Conservation (phyloP, 208 protist species). For the Porcisia hertigi region DNA sequence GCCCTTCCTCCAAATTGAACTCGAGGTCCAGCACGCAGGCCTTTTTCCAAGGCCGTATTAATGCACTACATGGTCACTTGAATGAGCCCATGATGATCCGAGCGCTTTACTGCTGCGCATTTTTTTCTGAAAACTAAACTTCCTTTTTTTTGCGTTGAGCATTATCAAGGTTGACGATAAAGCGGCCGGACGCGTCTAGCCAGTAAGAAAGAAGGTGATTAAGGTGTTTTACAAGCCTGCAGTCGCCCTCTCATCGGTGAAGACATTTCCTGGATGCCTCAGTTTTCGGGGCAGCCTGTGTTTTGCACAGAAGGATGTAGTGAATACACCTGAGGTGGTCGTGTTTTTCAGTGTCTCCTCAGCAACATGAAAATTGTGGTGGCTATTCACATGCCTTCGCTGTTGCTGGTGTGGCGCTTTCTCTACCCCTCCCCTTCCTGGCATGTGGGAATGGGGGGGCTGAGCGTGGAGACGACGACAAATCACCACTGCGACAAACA, state of each 20-base stretch:
- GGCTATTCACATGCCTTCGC: conserved; percentile 11
- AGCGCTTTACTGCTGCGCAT: conserved; percentile 96
- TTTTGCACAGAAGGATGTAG: conserved; percentile 67
- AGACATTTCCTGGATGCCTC: conserved; percentile 96
- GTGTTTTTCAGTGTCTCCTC: conserved; percentile 97
- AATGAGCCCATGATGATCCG: conserved; percentile 91
- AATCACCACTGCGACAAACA: neutral
- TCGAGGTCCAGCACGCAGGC: conserved; percentile 98
- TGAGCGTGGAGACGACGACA: neutral
- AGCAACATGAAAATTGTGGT: conserved; percentile 97
- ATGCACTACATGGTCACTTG: conserved; percentile 77
- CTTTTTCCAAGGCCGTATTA: conserved; percentile 86
- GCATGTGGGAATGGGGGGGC: neutral
- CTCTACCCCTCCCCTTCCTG: neutral
- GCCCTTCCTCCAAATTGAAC: conserved; percentile 98
- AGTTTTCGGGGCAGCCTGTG: conserved; percentile 86
- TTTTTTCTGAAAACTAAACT: too few relatives aligned
- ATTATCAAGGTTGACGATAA: conserved; percentile 85
- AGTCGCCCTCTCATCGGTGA: conserved; percentile 76
- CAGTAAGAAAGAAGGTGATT: conserved; percentile 95
- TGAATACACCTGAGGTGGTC: conserved; percentile 94
- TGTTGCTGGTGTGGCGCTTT: neutral
- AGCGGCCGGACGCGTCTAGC: conserved; percentile 95
- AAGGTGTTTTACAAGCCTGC: conserved; percentile 95
- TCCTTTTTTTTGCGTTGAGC: conserved; percentile 5